Percentiles rank a stretch among this genome's conserved stretches.
Conservation (phyloP, 2,329 filamentous ascomycete genomes). For the Ophiostoma piceae region DNA sequence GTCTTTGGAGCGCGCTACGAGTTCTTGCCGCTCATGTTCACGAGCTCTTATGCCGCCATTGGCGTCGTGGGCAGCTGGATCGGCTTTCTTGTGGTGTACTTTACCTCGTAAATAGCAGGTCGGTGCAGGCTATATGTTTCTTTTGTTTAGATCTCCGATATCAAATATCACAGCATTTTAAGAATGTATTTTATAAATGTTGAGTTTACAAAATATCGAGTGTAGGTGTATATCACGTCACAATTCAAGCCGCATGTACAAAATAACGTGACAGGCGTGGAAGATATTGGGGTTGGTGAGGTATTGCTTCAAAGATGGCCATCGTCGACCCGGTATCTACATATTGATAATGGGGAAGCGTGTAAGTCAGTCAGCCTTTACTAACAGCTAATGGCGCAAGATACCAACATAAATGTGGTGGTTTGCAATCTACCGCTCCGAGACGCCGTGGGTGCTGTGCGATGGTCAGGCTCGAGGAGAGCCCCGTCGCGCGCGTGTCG, state of each 20-base stretch:
- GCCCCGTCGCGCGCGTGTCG: background rate
- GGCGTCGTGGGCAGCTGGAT: constrained; percentile 96
- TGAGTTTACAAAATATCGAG: too few species aligned
- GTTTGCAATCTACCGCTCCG: background rate
- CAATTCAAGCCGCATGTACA: background rate
- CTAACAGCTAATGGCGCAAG: background rate
- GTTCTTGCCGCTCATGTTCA: constrained; percentile 95
- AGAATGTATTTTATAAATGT: background rate
- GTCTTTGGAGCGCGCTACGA: constrained; percentile 78
- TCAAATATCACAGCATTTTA: background rate
- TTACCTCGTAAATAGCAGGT: constrained; percentile 46
- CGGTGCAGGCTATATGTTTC: background rate
- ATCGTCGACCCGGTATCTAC: background rate
- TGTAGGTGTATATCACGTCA: too few species aligned
- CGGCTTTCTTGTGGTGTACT: constrained; percentile 89
- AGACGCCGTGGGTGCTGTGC: background rate
- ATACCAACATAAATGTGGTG: background rate
- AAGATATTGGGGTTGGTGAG: background rate
- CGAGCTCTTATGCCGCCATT: constrained; percentile 85
- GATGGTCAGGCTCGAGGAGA: background rate
- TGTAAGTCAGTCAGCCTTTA: constrained; percentile 1
- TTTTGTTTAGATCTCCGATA: constrained; percentile 4
- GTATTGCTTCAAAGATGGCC: background rate
- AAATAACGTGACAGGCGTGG: background rate
- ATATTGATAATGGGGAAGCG: background rate